Conservation (phyloP, 345 rosid species). For the Pistacia vera region DNA sequence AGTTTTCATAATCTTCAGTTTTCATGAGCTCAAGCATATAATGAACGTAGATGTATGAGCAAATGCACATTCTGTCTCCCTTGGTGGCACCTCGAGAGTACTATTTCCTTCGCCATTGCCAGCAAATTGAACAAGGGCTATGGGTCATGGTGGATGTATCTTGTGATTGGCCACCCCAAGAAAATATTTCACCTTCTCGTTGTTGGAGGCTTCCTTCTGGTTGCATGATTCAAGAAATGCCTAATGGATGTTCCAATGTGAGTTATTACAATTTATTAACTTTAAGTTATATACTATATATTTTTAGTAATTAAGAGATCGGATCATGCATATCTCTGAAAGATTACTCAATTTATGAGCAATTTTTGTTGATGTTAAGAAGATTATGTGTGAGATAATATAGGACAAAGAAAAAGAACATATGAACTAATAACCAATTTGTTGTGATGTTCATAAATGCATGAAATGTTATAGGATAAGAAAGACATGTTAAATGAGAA, state of each 20-base stretch:
- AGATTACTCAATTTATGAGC: no score
- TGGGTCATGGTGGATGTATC: constrained; percentile 78
- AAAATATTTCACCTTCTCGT: constrained; percentile 17
- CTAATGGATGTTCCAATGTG: constrained; percentile 58
- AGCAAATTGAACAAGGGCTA: constrained; percentile 43
- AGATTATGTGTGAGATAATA: no score
- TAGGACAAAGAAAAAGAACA: no score
- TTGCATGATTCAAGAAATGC: constrained; percentile 61
- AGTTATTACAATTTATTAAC: background rate
- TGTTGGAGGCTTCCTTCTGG: constrained; percentile 86
- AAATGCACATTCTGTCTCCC: constrained; percentile 73
- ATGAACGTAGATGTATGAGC: constrained; percentile 50
- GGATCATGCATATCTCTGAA: no score
- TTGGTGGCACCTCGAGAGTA: constrained; percentile 69
- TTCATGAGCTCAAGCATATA: no score
- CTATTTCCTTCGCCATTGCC: constrained; percentile 63
- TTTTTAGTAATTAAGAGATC: no score
- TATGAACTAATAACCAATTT: no score
- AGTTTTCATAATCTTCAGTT: background rate
- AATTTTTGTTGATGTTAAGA: no score
- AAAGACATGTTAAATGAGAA: no score
- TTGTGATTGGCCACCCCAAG: constrained; percentile 22
- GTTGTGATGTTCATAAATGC: no score
- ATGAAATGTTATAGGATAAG: no score
- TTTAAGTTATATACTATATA: no score